Evolutionary conservation across 306 rosid genomes (phyloP).

Genomic region (Hippophae rhamnoides): DNA sequence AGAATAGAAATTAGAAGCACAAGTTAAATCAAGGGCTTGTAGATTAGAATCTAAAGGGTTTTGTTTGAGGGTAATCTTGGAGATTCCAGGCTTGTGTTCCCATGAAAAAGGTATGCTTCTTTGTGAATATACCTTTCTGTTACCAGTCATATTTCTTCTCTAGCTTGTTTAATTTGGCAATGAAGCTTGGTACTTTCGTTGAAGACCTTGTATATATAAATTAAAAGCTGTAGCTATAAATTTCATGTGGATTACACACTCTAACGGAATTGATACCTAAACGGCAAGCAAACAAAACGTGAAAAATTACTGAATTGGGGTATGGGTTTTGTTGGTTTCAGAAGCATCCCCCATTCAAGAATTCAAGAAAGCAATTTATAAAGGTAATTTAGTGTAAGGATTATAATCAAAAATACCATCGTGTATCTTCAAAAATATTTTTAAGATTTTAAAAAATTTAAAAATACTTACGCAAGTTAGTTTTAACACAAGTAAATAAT

Average conservation of each 20-base stretch:
- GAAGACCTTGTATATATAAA: conserved; percentile 12
- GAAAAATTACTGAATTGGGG: conserved; percentile 11
- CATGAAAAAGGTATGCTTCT: conserved; percentile 88
- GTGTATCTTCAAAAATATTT: too few relatives aligned
- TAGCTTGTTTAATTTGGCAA: not conserved
- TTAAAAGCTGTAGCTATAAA: not conserved
- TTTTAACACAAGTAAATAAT: too few relatives aligned
- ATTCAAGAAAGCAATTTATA: too few relatives aligned
- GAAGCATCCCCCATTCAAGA: too few relatives aligned
- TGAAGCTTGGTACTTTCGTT: not conserved
- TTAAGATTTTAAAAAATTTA: too few relatives aligned
- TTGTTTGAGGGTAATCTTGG: conserved; percentile 32
- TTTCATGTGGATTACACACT: conserved; percentile 32
- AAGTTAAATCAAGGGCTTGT: conserved; percentile 1
- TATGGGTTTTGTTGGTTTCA: too few relatives aligned
- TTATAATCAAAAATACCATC: too few relatives aligned
- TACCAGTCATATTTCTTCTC: conserved; percentile 28
- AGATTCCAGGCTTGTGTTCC: conserved; percentile 77
- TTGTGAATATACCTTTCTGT: conserved; percentile 52
- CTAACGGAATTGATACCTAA: conserved; percentile 34
- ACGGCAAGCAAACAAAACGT: conserved; percentile 48
- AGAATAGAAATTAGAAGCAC: too few relatives aligned
- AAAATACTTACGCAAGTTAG: too few relatives aligned
- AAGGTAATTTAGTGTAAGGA: too few relatives aligned
- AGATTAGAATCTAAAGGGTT: conserved; percentile 16